Conservation (phyloP, 768 basidiomycete genomes). For the Suillus sp. region DNA sequence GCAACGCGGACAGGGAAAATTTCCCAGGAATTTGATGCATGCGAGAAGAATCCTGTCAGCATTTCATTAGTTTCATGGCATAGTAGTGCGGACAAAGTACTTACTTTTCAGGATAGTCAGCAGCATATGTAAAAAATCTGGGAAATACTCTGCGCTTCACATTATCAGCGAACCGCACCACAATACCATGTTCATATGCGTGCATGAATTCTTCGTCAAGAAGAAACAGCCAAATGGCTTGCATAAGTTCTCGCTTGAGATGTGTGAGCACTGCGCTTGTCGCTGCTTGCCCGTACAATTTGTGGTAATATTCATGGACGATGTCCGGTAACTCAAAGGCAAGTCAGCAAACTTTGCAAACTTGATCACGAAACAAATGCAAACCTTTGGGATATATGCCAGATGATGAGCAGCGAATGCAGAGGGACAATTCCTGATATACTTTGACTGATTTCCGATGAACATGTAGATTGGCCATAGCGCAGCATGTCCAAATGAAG, state of each 20-base stretch:
- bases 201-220: constrained; percentile 29
- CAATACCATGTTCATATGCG: constrained; percentile 27
- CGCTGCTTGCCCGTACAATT: background rate
- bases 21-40: constrained; percentile 22
- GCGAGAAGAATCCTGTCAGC: constrained; percentile 22
- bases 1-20: constrained; percentile 28
- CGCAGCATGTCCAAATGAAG: constrained; percentile 19
- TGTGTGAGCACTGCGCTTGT: constrained; percentile 17
- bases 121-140: constrained; percentile 29
- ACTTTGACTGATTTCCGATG: constrained; percentile 14
- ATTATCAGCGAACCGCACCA: constrained; percentile 25
- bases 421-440: constrained; percentile 11
- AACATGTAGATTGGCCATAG: constrained; percentile 23
- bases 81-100: constrained; percentile 13
- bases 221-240: constrained; percentile 24
- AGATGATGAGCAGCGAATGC: constrained; percentile 23
- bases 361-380: no score
- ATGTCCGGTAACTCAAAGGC: constrained; percentile 19
- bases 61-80: constrained; percentile 12
- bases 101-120: constrained; percentile 38
- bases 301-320: constrained; percentile 17
- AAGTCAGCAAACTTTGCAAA: background rate
- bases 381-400: constrained; percentile 24
- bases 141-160: constrained; percentile 20
- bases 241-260: constrained; percentile 30